A percentile compares a stretch with the other conserved stretches of the same genome.
phyloP scores from a whole-genome alignment of 2,329 filamentous ascomycete species.

The Neonectria hederae region DNA sequence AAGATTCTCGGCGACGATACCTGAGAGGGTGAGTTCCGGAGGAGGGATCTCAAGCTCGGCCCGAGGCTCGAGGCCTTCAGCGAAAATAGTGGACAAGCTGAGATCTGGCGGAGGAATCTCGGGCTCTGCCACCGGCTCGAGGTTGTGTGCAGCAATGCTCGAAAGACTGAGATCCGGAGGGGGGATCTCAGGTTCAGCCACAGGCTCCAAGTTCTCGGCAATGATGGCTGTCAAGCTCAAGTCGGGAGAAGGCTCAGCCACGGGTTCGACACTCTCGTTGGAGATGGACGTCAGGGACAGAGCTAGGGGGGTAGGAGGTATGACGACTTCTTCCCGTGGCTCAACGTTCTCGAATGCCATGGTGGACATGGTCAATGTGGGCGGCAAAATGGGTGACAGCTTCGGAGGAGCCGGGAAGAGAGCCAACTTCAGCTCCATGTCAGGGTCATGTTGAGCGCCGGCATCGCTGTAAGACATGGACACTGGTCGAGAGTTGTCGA shows the following conservation, averaged over 20 bases:
- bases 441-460: conserved; percentile 60
- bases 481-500: conserved; percentile 51
- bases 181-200: conserved; percentile 35
- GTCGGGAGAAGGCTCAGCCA: conserved; percentile 46
- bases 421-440: conserved; percentile 62
- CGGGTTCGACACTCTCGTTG: conserved; percentile 53
- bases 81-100: conserved; percentile 40
- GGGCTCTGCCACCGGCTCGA: conserved; percentile 44
- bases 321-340: conserved; percentile 51
- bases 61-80: conserved; percentile 43
- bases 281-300: conserved; percentile 48
- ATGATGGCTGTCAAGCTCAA: conserved; percentile 42
- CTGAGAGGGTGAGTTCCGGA: conserved; percentile 40
- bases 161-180: conserved; percentile 41
- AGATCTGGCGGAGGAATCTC: conserved; percentile 39
- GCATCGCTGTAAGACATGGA: conserved; percentile 65
- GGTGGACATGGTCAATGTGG: conserved; percentile 54
- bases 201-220: conserved; percentile 43
- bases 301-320: conserved; percentile 43
- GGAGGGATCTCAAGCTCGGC: conserved; percentile 39
- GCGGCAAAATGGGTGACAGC: conserved; percentile 45
- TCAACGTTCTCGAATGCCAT: conserved; percentile 58
- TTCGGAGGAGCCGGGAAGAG: conserved; percentile 65
- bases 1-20: conserved; percentile 41
- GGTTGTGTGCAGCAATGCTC: conserved; percentile 35